Base-by-base conservation (phyloP, 768 basidiomycete genomes). In the Phallus indusiatus region DNA sequence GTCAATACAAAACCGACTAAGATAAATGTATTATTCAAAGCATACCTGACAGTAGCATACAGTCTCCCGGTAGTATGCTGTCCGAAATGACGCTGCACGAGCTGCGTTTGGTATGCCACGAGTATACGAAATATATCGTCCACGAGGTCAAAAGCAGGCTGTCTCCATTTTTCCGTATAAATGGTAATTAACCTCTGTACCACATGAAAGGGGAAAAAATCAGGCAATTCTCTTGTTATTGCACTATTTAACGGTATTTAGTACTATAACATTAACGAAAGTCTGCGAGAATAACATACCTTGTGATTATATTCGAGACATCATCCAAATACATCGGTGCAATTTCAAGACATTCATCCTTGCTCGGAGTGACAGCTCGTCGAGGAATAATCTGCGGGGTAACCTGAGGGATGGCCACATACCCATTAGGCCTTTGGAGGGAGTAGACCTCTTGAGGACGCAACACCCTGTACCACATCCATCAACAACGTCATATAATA, bases 41-140 rank as follows among this genome's bases (percentile, higher is more conserved):
- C n/a, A n/a, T 55, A 81, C 79, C 62, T 60, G 10, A 86, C 74
- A 1, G 75, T 75, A 24, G 78, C 77, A 56, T 77, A 76, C 1
- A 84, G 70, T 9, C 71, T 70, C 0, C 84, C 84, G 56, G 81
- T 77, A 0, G 79, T 77, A 65, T 81, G 81, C 0, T 73, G 58
- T 0, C 62, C 67, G 59, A 89, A 88, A 61, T 86, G 81, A 0
- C 61, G 36, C 0, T 68, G 62, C 9, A 85, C 76, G 2, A 86
- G 68, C 1, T 60, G 60, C 22, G 74, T 70, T 1, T 83, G 66
- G 42, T 81, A 70, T 0, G 67, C 63, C 1, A 67, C 65, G 6
- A 85, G 62, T 3, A 74, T 72, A 0, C 28, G 36, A 55, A 78
- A 69, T 0, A 81, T 71, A 0, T 64, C 28, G 0, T 74, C 70